phyloP scores from a whole-genome alignment of 768 basidiomycete species.

The Collybia nuda region DNA sequence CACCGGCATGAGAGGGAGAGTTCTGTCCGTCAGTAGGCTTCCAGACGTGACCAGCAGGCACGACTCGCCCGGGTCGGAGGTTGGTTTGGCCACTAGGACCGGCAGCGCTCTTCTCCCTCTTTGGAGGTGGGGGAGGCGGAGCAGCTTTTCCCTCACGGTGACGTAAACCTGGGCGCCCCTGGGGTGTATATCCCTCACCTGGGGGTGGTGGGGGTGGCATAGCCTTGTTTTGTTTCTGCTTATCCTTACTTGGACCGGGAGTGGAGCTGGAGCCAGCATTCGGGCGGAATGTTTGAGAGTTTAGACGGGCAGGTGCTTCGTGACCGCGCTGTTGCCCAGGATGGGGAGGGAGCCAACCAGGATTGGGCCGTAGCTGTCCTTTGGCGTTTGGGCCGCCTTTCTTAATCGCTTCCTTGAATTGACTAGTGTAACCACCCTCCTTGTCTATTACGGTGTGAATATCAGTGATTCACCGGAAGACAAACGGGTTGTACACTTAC shows the following conservation, averaged over 20 bases:
- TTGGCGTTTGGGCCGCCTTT: not conserved
- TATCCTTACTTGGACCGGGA: no score
- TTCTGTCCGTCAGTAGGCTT: not conserved
- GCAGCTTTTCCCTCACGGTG: no score
- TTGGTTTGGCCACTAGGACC: not conserved
- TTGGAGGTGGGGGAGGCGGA: no score
- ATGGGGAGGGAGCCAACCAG: conserved; percentile 10
- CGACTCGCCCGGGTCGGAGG: not conserved
- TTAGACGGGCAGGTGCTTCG: conserved; percentile 9
- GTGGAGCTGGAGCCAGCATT: no score
- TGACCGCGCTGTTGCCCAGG: conserved; percentile 11
- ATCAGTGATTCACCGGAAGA: no score
- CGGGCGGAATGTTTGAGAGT: not conserved
- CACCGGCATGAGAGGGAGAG: not conserved
- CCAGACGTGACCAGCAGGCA: conserved; percentile 2
- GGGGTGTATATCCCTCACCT: no score
- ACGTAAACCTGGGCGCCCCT: no score
- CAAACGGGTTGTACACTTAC: not conserved
- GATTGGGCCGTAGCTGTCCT: conserved; percentile 9
- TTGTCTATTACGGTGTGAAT: no score
- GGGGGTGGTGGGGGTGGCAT: no score
- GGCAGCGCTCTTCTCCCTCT: not conserved
- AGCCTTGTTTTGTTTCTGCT: no score
- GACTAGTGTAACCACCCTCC: no score
- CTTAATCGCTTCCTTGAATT: not conserved